Conservation (phyloP, 2,329 filamentous ascomycete species). For the Alternaria solani region DNA sequence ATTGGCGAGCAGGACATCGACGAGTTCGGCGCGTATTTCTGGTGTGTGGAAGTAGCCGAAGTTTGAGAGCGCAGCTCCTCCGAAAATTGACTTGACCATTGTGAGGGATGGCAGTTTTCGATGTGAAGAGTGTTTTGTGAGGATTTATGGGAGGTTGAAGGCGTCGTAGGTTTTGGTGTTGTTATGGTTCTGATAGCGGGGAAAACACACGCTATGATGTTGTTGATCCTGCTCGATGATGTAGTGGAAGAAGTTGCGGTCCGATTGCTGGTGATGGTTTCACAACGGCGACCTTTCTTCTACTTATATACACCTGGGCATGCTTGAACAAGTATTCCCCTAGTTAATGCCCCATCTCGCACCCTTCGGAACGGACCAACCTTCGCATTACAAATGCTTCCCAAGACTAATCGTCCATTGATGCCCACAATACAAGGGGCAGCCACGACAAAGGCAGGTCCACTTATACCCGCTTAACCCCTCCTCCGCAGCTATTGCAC, state of each 20-base stretch:
- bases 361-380: not conserved
- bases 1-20: conserved; percentile 43
- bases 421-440: not conserved
- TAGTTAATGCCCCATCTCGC: not conserved
- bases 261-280: conserved; percentile 2
- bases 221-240: not conserved
- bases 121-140: not conserved
- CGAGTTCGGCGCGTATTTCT: conserved; percentile 26
- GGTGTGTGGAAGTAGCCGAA: conserved; percentile 22
- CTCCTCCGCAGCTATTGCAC: not conserved
- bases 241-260: not conserved
- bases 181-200: not conserved
- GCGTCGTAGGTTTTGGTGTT: not conserved
- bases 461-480: not conserved
- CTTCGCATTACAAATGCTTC: conserved; percentile 2
- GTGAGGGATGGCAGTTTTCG: not conserved
- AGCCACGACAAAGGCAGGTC: not conserved
- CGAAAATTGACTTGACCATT: conserved; percentile 51
- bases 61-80: conserved; percentile 39
- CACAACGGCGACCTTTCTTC: not conserved
- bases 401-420: not conserved
- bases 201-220: conserved; percentile 8
- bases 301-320: conserved; percentile 13
- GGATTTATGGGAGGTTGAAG: not conserved
- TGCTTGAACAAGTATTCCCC: not conserved